These are phyloP conservation scores for Stevia rebaudiana DNA, from an alignment of 140 eudicot genomes.

Conservation along the genomic window DNA sequence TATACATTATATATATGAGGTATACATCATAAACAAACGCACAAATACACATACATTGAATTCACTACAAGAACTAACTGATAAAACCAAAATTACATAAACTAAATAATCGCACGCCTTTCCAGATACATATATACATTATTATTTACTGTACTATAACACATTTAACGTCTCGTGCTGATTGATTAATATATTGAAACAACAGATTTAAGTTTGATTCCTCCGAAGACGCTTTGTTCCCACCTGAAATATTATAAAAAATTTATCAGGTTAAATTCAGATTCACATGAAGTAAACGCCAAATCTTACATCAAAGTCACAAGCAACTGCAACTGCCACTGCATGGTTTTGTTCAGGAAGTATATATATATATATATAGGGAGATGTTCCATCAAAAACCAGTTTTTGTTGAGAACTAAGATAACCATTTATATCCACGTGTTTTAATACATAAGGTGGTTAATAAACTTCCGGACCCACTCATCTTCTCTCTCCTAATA, in stretches of 20 bases:
- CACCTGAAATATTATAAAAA: constrained; percentile 40
- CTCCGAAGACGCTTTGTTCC: constrained; percentile 62
- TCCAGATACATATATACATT: constrained; percentile 28
- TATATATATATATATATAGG: background rate
- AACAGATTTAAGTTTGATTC: background rate
- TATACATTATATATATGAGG: constrained; percentile 16
- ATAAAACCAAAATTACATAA: constrained; percentile 21
- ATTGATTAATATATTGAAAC: constrained; percentile 2
- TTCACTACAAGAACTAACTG: constrained; percentile 3
- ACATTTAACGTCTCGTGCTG: constrained; percentile 16
- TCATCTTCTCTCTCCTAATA: too few species aligned
- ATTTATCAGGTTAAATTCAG: background rate
- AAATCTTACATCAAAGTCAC: background rate
- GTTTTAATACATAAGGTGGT: too few species aligned
- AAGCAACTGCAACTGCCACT: background rate
- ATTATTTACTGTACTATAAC: constrained; percentile 10
- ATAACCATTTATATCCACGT: too few species aligned
- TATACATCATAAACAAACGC: constrained; percentile 8
- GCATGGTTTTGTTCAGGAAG: background rate
- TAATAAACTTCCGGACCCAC: too few species aligned
- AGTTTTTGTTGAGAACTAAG: background rate
- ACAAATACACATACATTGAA: too few species aligned
- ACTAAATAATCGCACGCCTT: too few species aligned
- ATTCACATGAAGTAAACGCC: background rate
- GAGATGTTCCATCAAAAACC: too few species aligned